A percentile compares a stretch with the other conserved stretches of the same genome.
Evolutionary conservation across 2,329 filamentous ascomycete species (phyloP).

Genomic region (Raffaelea arxii): DNA sequence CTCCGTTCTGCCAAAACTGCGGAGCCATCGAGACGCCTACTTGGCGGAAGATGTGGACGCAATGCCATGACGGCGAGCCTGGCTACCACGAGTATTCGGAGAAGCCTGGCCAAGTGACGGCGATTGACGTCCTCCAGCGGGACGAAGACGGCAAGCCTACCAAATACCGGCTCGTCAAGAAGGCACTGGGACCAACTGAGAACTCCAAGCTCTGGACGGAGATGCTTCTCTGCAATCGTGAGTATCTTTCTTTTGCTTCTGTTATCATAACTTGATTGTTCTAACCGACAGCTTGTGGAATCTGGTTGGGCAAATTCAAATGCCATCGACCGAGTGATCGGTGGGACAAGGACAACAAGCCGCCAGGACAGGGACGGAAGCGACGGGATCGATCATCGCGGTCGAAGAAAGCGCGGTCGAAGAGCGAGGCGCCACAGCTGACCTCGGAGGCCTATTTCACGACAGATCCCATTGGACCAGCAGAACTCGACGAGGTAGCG

Average conservation of each 20-base stretch:
- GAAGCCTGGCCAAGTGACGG: slow-evolving; percentile 63
- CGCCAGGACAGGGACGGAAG: slow-evolving; percentile 40
- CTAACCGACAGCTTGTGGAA: slow-evolving; percentile 58
- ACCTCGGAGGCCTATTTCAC: slow-evolving; percentile 45
- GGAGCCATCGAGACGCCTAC: slow-evolving; percentile 93
- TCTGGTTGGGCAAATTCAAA: slow-evolving; percentile 88
- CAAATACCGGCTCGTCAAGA: slow-evolving; percentile 69
- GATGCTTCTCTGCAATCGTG: slow-evolving; percentile 78
- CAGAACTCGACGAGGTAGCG: slow-evolving; percentile 22
- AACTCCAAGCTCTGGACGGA: slow-evolving; percentile 61
- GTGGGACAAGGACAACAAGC: slow-evolving; percentile 61
- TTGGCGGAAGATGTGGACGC: slow-evolving; percentile 89
- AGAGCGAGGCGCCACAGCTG: slow-evolving; percentile 35
- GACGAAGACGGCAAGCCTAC: slow-evolving; percentile 53
- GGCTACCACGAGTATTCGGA: slow-evolving; percentile 62
- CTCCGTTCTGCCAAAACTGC: slow-evolving; percentile 84
- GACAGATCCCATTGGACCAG: slow-evolving; percentile 42
- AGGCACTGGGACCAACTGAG: slow-evolving; percentile 51
- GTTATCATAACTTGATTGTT: slow-evolving; percentile 16
- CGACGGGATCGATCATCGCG: slow-evolving; percentile 39
- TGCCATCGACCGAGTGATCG: slow-evolving; percentile 71
- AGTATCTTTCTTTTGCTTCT: too few relatives aligned
- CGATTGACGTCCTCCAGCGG: slow-evolving; percentile 57
- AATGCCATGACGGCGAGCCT: slow-evolving; percentile 60
- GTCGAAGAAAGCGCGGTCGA: slow-evolving; percentile 38